Evolutionary conservation across 768 basidiomycete genomes (phyloP), one percentile per base, ranked within the genome.

Genomic region (Naganishia friedmannii): DNA sequence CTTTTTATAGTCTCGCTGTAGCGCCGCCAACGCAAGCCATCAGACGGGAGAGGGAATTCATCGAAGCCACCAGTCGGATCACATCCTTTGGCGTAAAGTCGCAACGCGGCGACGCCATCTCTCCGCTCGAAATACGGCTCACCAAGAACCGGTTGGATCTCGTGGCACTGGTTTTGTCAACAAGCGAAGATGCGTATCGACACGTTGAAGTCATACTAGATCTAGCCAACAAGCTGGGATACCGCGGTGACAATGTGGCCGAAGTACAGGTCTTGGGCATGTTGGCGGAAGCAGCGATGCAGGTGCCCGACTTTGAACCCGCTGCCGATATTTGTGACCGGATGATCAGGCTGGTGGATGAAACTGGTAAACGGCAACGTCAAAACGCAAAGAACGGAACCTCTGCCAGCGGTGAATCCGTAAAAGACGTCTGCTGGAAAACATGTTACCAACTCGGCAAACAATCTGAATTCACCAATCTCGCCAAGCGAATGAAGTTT

Each of bases 31-130:
- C 92, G 0, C 85, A 87, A 21, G 84, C 83, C 0, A 84, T 94
- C 67, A 74, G 80, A 17, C 84, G 83, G 70, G 92, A 97, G 78
- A 89, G 88, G 68, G 90, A 92, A 67, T 99, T 97, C 81, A 96
- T 99, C 72, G 94, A 98, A 83, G 96, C 96, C 1, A 99, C 96
- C 0, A 95, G 93, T 29, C 89, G 92, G 1, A 88, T 99, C 13
- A 87, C 89, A n/a, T 92, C 95, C 3, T 99, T 92, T 84, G 90
- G 91, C 69, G 85, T 95, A 70, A 84, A 84, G 78, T 88, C 92
- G 28, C 85, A 87, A 6, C 86, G 88, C 10, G 89, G 91, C 55
- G 86, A 89, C 53, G 86, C 88, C 7, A 88, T 98, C 65, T 86
- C 92, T 10, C 95, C 95, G 0, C 87, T 96, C 70, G 94, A 97